Base-by-base conservation (phyloP, 2,329 filamentous ascomycete genomes). In the Alternaria sp. region DNA sequence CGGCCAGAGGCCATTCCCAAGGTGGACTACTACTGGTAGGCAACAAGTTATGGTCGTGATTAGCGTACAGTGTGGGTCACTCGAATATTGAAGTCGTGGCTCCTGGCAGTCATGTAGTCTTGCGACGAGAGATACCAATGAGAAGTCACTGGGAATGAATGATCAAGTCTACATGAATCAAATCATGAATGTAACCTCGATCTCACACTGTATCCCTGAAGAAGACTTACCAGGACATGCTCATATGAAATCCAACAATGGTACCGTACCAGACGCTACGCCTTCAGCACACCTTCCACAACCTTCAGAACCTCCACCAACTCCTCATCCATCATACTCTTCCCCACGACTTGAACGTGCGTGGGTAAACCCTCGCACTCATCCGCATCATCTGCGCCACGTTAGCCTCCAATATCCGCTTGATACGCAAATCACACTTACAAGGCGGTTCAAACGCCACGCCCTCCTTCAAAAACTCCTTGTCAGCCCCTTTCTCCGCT, bases 291-390 rank as follows among this genome's bases (percentile, higher is more conserved):
- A 2, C 37, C 61, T 28, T 78, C 74, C 11, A 82, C 74, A 7
- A 77, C 66, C 50, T 73, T 76, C 70, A 80, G 72, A 26, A 79
- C 69, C 44, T 79, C 70, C 12, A 82, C 55, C 54, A 81, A 44
- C 62, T 85, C 82, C 64, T 87, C 84, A 20, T 87, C 85, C 50
- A 81, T 80, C 75, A 85, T 81, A 1, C 78, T 77, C 9, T 81
- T 81, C 0, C 84, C 79, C 20, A 84, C 71, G 4, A 87, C 65
- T 65, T 87, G 84, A 5, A 87, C 68, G 4, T 83, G 78, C 20
- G 82, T 82, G 0, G 85, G 84, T 4, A 80, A 76, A 1, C 82
- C 83, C 43, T 86, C 79, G 0, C 80, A 71, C 4, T 81, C 66
- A 65, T 86, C 84, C 86, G 44, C 50, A n/a, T 63, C 50, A 55